phyloP scores from a whole-genome alignment of 208 protist genomes.

The Leishmania gerbilli region DNA sequence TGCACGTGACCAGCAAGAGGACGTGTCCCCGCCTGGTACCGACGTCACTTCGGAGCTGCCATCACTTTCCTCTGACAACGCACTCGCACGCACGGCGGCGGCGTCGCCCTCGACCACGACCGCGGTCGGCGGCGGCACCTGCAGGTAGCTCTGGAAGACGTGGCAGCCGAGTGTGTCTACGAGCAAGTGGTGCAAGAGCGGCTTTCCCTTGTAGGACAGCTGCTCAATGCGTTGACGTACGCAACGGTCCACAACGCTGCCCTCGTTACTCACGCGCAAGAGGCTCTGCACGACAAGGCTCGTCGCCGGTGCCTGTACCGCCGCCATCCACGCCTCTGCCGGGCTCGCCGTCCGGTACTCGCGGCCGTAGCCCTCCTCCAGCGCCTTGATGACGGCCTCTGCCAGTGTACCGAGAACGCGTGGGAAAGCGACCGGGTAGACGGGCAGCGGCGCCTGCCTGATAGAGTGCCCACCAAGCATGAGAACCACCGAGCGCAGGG shows the following conservation, averaged over 20 bases:
- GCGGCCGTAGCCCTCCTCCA: slow-evolving; percentile 58
- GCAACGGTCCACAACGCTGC: slow-evolving; percentile 40
- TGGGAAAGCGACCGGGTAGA: slow-evolving; percentile 44
- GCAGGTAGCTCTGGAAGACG: slow-evolving; percentile 85
- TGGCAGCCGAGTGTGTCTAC: slow-evolving; percentile 74
- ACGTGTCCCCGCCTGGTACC: slow-evolving; percentile 19
- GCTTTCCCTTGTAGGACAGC: slow-evolving; percentile 43
- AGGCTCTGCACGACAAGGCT: slow-evolving; percentile 88
- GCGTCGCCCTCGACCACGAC: slow-evolving; percentile 52
- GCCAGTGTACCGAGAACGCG: slow-evolving; percentile 47
- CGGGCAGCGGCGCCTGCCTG: slow-evolving; percentile 58
- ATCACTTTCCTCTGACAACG: background rate
- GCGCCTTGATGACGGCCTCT: slow-evolving; percentile 42
- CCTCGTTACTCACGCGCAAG: slow-evolving; percentile 65
- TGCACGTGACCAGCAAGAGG: slow-evolving; percentile 70
- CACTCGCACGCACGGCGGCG: slow-evolving; percentile 6
- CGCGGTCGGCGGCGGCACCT: slow-evolving; percentile 46
- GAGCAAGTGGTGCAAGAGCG: slow-evolving; percentile 65
- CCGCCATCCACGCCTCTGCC: slow-evolving; percentile 75
- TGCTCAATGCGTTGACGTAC: slow-evolving; percentile 60
- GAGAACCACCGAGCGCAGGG: slow-evolving; percentile 77
- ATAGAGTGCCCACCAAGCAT: slow-evolving; percentile 81
- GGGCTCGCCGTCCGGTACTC: slow-evolving; percentile 36
- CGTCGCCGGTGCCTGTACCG: slow-evolving; percentile 59
- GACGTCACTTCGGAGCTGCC: background rate